phyloP scores from a whole-genome alignment of 1,284 basidiomycete species.

The Ustilago cynodontis region DNA sequence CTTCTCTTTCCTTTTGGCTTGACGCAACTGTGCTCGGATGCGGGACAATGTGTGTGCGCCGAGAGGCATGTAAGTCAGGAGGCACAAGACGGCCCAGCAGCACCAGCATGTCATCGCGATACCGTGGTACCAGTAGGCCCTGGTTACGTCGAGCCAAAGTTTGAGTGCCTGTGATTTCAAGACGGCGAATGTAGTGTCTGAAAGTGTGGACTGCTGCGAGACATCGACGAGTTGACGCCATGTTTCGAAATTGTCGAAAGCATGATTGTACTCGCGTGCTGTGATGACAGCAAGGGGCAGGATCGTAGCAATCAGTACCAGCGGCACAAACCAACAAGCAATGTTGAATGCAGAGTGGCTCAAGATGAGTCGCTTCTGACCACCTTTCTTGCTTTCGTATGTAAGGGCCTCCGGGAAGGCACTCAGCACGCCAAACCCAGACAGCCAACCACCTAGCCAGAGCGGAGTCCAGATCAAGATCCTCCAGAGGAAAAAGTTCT shows the following conservation, averaged over 20 bases:
- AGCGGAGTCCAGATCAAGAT: conserved; percentile 24
- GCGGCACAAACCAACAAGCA: conserved; percentile 21
- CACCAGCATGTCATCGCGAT: conserved; percentile 20
- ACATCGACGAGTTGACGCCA: conserved; percentile 7
- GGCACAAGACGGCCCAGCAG: conserved; percentile 23
- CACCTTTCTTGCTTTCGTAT: conserved; percentile 12
- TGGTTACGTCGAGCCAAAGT: conserved; percentile 28
- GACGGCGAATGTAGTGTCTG: neutral
- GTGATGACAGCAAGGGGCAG: conserved; percentile 16
- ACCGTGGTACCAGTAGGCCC: conserved; percentile 24
- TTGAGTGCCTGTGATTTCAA: conserved; percentile 1
- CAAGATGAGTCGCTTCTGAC: conserved; percentile 29
- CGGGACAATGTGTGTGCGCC: conserved; percentile 34
- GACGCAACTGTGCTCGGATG: conserved; percentile 16
- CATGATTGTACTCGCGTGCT: conserved; percentile 1
- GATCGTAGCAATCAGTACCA: conserved; percentile 15
- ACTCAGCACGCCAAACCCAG: conserved; percentile 27
- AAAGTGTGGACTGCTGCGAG: neutral
- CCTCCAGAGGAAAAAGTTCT: conserved; percentile 17
- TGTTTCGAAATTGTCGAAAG: neutral
- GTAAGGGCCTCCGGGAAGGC: conserved; percentile 44
- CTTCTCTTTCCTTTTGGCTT: conserved; percentile 2
- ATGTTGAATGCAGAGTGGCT: conserved; percentile 29
- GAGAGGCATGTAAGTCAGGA: conserved; percentile 14
- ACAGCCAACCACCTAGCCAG: conserved; percentile 35